Conservation (phyloP, 345 rosid species). For the Fremontodendron californicum region DNA sequence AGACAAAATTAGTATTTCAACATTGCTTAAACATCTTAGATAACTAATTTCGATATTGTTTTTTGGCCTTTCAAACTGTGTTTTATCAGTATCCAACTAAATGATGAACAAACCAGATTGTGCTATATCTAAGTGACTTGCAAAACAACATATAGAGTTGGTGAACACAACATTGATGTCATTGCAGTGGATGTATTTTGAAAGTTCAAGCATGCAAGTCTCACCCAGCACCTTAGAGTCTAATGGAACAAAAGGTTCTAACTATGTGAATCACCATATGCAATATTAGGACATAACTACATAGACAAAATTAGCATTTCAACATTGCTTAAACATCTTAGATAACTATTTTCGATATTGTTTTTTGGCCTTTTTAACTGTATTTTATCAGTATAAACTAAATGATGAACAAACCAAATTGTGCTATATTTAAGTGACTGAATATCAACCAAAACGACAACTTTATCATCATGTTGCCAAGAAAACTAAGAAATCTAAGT, state of each 20-base stretch:
- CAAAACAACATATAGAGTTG: no score
- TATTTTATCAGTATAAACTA: not conserved
- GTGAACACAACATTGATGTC: no score
- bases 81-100: not conserved
- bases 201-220: not conserved
- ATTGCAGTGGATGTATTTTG: not conserved
- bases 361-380: not conserved
- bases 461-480: not conserved
- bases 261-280: not conserved
- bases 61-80: not conserved
- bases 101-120: no score
- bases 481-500: not conserved
- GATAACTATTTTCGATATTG: not conserved
- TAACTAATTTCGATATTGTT: not conserved
- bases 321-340: not conserved
- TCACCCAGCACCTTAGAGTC: not conserved
- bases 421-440: no score
- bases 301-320: no score
- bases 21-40: not conserved
- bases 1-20: no score
- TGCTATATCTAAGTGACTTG: no score
- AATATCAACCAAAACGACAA: no score
- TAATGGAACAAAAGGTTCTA: not conserved
- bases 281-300: not conserved
- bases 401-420: no score